These are phyloP conservation scores for Leccinum olivaceopallidum DNA, from an alignment of 768 basidiomycete species.

Conservation along the genomic window DNA sequence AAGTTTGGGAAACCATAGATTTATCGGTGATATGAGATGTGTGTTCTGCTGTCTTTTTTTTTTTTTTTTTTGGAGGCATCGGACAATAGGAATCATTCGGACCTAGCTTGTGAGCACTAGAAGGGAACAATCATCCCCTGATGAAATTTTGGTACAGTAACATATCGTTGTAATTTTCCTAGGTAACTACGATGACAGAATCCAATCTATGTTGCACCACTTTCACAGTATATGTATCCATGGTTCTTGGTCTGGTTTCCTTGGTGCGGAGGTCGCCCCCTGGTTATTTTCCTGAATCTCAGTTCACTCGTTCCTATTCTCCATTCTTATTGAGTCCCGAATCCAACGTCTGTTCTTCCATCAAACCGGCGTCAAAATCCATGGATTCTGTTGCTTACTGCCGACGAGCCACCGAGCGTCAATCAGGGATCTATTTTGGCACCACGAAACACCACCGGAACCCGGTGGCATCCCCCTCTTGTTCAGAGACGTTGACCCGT, in stretches of 20 bases:
- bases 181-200: not conserved
- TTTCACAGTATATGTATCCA: not conserved
- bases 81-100: not conserved
- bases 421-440: too few species aligned
- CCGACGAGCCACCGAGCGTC: too few species aligned
- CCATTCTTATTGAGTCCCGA: not conserved
- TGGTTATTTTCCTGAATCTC: not conserved
- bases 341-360: not conserved
- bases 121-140: not conserved
- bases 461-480: too few species aligned
- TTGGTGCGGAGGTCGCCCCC: not conserved
- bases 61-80: not conserved
- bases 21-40: not conserved
- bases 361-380: not conserved
- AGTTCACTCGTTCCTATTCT: not conserved
- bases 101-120: not conserved
- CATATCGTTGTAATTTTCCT: not conserved
- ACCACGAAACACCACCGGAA: too few species aligned
- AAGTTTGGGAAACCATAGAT: slow-evolving; percentile 41
- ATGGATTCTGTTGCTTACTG: not conserved
- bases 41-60: not conserved
- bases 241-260: not conserved
- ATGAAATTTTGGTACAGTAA: not conserved
- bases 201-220: not conserved
- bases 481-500: too few species aligned